phyloP scores from a whole-genome alignment of 2,329 filamentous ascomycete species.

The Didymella exigua region DNA sequence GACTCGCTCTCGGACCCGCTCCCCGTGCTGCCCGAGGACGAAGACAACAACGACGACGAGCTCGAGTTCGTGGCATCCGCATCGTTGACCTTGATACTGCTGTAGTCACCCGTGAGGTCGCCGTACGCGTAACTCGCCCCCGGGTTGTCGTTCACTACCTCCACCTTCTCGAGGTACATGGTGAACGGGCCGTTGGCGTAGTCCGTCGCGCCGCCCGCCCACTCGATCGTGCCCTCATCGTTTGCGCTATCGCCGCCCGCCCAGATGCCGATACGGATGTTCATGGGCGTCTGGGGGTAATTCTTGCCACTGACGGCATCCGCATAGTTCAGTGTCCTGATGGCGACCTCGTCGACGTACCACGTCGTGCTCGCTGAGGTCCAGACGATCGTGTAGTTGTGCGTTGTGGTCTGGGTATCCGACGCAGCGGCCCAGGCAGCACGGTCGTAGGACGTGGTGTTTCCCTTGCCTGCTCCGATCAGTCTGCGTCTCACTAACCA shows the following conservation, averaged over 20 bases:
- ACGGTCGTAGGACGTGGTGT: constrained; percentile 69
- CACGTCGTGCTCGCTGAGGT: constrained; percentile 67
- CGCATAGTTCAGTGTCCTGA: constrained; percentile 63
- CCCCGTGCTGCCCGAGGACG: neutral
- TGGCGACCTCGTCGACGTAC: constrained; percentile 68
- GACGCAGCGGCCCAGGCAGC: constrained; percentile 62
- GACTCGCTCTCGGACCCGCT: neutral
- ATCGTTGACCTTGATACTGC: constrained; percentile 51
- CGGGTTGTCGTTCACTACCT: constrained; percentile 57
- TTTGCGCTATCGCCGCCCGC: constrained; percentile 53
- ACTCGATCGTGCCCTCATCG: constrained; percentile 63
- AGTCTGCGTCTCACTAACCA: too few relatives aligned
- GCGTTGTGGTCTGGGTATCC: constrained; percentile 58
- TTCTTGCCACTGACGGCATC: constrained; percentile 57
- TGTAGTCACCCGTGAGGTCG: constrained; percentile 52
- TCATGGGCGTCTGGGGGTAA: constrained; percentile 78
- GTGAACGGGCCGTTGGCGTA: constrained; percentile 53
- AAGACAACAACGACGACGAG: neutral
- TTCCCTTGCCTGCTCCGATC: constrained; percentile 56
- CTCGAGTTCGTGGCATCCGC: neutral
- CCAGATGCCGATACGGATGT: constrained; percentile 52
- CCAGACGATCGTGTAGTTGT: constrained; percentile 75
- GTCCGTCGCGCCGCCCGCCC: constrained; percentile 65
- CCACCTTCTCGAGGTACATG: constrained; percentile 56
- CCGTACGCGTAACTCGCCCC: constrained; percentile 54